Base-by-base conservation (phyloP, 148 eudicot genomes). In the Mesembryanthemum crystallinum region DNA sequence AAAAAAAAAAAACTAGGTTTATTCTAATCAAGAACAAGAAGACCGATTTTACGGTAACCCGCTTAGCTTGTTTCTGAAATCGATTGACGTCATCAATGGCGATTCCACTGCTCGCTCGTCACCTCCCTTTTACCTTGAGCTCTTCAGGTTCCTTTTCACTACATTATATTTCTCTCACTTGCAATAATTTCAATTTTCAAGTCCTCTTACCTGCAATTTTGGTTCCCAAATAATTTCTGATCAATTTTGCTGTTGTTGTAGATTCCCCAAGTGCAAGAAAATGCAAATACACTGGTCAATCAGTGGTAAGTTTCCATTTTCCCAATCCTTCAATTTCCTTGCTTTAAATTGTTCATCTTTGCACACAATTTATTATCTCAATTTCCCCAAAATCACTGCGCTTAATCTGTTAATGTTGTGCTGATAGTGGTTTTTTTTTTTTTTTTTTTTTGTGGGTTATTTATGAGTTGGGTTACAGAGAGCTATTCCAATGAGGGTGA, bases 241-340 rank as follows among this genome's bases (percentile, higher is more conserved):
- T 7, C 47, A 1, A 30, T 45, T 64, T 7, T 63, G 27, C 10
- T 67, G 20, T 24, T 62, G 1, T n/a, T 71, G 7, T 23, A 65
- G 74, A 43, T 73, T 47, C 51, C 57, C 64, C 76, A 39, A 80
- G 81, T 65, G 80, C 63, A 55, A 74, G 76, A 23, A 67, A 64
- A 32, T 86, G 87, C 88, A 88, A 86, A 72, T 86, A 86, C 79
- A 79, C 82, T 29, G 89, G 85, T 32, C 91, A 88, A 67, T 84
- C 91, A 54, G 83, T 86, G 83, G 89, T 85, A 84, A 10, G 8
- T 9, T 24, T 64, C n/a, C n/a, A n/a, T n/a, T n/a, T 10, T 55
- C 65, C n/a, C 45, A 59, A 29, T 13, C 60, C 67, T 15, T 25
- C 24, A 58, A 52, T 70, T 64, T 13, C 35, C 9, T 55, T 32